These are phyloP conservation scores for Leucogyrophana mollusca DNA, from an alignment of 768 basidiomycete genomes.

Conservation along the genomic window DNA sequence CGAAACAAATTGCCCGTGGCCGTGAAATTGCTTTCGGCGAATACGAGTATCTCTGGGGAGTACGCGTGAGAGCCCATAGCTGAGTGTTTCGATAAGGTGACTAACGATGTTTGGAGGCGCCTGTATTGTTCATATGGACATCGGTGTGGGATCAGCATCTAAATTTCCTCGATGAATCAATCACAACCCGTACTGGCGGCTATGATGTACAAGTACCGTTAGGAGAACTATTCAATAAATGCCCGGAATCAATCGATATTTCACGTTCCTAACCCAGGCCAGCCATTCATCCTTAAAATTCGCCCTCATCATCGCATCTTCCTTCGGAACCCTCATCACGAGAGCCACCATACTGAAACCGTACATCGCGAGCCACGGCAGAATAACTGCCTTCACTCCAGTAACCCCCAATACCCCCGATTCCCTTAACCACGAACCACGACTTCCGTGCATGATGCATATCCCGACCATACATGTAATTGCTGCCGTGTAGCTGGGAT, in stretches of 20 bases:
- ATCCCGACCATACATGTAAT: slow-evolving; percentile 21
- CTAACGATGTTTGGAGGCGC: no score
- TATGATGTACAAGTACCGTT: no score
- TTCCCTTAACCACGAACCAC: neutral
- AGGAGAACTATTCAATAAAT: slow-evolving; percentile 30
- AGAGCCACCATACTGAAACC: slow-evolving; percentile 4
- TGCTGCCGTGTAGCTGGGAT: slow-evolving; percentile 32
- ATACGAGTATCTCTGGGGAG: no score
- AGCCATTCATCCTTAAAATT: slow-evolving; percentile 35
- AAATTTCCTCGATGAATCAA: no score
- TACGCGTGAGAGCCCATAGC: no score
- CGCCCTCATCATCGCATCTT: slow-evolving; percentile 29
- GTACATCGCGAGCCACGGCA: neutral
- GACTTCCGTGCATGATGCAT: slow-evolving; percentile 10
- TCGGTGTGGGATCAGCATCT: no score
- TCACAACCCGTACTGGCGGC: no score
- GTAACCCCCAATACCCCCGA: neutral
- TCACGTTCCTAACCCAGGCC: slow-evolving; percentile 26
- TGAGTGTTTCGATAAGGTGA: no score
- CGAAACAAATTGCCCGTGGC: no score
- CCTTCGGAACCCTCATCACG: slow-evolving; percentile 10
- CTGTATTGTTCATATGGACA: no score
- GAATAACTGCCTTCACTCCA: neutral
- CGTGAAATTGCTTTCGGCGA: no score
- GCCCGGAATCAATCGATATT: slow-evolving; percentile 32